Conservation (phyloP, 495 filamentous ascomycete species). For the Penicillium lividum region DNA sequence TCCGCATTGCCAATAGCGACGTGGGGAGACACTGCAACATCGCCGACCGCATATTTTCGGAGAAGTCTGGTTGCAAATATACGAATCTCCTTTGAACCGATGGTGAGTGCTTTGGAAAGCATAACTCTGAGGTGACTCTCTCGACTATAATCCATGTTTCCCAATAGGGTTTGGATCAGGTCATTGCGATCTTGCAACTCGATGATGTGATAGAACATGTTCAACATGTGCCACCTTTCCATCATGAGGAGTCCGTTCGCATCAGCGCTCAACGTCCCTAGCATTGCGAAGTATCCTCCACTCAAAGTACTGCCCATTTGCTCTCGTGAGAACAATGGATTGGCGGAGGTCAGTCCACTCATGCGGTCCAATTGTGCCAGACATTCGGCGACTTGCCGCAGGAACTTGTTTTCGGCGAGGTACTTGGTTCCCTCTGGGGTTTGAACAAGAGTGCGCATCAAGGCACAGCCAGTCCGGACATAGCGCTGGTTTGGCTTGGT, state of each 20-base stretch:
- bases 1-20: slow-evolving; percentile 58
- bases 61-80: slow-evolving; percentile 83
- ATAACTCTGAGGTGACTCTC: slow-evolving; percentile 90
- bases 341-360: slow-evolving; percentile 84
- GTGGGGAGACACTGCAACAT: slow-evolving; percentile 32
- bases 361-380: slow-evolving; percentile 89
- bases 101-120: slow-evolving; percentile 87
- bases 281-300: slow-evolving; percentile 89
- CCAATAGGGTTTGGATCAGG: slow-evolving; percentile 79
- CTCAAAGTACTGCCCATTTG: slow-evolving; percentile 81
- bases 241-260: slow-evolving; percentile 82
- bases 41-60: slow-evolving; percentile 71
- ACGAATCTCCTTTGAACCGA: slow-evolving; percentile 85
- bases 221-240: slow-evolving; percentile 94
- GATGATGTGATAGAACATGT: slow-evolving; percentile 98
- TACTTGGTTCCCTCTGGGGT: slow-evolving; percentile 81
- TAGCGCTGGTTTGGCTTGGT: slow-evolving; percentile 93
- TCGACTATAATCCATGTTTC: slow-evolving; percentile 87
- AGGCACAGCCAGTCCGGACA: slow-evolving; percentile 80
- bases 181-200: slow-evolving; percentile 89
- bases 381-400: slow-evolving; percentile 92
- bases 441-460: slow-evolving; percentile 83
- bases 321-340: slow-evolving; percentile 83
- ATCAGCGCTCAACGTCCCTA: slow-evolving; percentile 83
- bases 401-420: slow-evolving; percentile 85